Conservation (phyloP, 2,329 filamentous ascomycete genomes). For the Chaetomium sp. region DNA sequence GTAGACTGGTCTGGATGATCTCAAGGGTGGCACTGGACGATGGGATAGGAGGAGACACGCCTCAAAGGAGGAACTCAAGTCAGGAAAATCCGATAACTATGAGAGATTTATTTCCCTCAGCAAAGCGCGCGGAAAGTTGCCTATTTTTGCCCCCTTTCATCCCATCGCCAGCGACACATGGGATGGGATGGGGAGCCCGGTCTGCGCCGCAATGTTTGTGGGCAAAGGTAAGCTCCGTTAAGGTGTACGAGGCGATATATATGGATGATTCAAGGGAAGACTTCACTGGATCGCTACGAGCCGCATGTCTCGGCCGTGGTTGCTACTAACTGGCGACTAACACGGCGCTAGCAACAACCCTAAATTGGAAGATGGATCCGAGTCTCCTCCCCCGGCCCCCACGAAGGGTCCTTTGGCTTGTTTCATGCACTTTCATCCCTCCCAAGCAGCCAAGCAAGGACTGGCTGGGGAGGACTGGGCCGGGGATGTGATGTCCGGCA, state of each 20-base stretch:
- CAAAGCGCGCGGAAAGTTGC: neutral
- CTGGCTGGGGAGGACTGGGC: neutral
- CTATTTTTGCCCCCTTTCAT: neutral
- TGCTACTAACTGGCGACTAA: neutral
- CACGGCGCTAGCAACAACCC: neutral
- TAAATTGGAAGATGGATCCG: neutral
- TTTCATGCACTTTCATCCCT: neutral
- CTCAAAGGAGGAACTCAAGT: neutral
- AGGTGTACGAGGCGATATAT: neutral
- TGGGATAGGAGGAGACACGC: neutral
- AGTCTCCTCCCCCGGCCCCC: neutral
- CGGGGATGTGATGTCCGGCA: neutral
- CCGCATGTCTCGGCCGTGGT: neutral
- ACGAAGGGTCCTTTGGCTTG: neutral
- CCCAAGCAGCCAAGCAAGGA: too few species aligned
- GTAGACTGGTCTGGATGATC: neutral
- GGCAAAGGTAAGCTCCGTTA: neutral
- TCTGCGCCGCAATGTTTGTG: neutral
- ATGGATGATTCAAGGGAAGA: neutral
- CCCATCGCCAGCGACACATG: neutral
- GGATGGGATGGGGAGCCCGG: neutral
- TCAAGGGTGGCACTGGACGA: neutral
- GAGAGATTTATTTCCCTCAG: slow-evolving; percentile 3
- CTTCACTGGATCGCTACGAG: neutral
- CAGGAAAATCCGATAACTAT: neutral